These are phyloP conservation scores for Pythium angustatum DNA, from an alignment of 352 stramenopile species.

Conservation along the genomic window DNA sequence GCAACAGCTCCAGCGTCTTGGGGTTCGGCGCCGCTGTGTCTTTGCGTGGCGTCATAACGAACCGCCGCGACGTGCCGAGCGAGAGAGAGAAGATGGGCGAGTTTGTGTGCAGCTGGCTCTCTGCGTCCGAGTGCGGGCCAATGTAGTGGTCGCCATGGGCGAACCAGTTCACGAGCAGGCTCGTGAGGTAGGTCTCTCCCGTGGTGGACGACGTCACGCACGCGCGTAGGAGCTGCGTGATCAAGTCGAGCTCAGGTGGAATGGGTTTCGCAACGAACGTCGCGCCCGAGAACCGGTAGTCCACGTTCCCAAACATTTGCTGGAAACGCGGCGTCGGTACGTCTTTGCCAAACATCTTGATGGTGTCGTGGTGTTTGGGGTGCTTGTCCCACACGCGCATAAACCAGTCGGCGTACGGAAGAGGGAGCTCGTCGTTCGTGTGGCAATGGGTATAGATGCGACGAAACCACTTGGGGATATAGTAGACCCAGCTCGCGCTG, in stretches of 20 bases:
- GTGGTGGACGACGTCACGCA: slow-evolving; percentile 39
- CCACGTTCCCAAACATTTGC: slow-evolving; percentile 55
- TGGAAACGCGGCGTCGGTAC: slow-evolving; percentile 64
- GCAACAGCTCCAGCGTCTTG: slow-evolving; percentile 50
- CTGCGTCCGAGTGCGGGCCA: slow-evolving; percentile 74
- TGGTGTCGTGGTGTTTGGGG: slow-evolving; percentile 51
- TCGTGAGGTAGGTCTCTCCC: slow-evolving; percentile 21
- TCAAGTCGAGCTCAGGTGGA: slow-evolving; percentile 36
- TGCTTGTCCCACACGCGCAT: slow-evolving; percentile 58
- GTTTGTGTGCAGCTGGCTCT: slow-evolving; percentile 50
- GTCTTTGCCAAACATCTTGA: slow-evolving; percentile 75
- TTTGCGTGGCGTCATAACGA: slow-evolving; percentile 58
- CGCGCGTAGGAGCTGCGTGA: slow-evolving; percentile 45
- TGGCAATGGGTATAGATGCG: slow-evolving; percentile 39
- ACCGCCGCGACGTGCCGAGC: slow-evolving; percentile 64
- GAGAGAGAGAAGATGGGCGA: slow-evolving; percentile 71
- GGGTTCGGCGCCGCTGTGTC: slow-evolving; percentile 16
- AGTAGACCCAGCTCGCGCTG: slow-evolving; percentile 56
- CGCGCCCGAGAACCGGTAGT: slow-evolving; percentile 56
- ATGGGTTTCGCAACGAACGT: slow-evolving; percentile 51
- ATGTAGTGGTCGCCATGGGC: slow-evolving; percentile 78
- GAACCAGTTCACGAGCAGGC: slow-evolving; percentile 83
- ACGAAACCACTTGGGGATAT: slow-evolving; percentile 61
- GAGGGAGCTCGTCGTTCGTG: slow-evolving; percentile 3
- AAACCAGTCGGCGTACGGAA: slow-evolving; percentile 32